A percentile compares a stretch with the other conserved stretches of the same genome.
Conservation (phyloP, 768 basidiomycete species). For the Lentinula guzmanii region DNA sequence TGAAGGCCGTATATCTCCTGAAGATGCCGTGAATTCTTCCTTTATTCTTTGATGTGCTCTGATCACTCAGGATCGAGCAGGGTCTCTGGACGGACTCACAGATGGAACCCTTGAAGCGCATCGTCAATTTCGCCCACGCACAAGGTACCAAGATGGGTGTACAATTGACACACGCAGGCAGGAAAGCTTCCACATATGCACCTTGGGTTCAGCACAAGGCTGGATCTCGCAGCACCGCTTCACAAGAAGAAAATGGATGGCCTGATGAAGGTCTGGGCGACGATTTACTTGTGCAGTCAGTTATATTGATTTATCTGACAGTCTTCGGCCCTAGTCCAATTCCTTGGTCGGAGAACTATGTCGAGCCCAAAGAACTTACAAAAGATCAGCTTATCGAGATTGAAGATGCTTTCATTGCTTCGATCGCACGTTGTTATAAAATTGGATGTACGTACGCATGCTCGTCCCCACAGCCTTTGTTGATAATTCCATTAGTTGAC, state of each 20-base stretch:
- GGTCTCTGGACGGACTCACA: constrained; percentile 77
- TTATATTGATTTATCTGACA: constrained; percentile 15
- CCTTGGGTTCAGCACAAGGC: constrained; percentile 53
- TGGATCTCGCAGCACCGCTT: constrained; percentile 30
- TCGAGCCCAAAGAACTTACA: constrained; percentile 55
- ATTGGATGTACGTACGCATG: constrained; percentile 48
- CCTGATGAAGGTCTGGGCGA: constrained; percentile 45
- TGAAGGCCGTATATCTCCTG: constrained; percentile 71
- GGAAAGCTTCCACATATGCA: constrained; percentile 65
- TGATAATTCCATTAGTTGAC: constrained; percentile 37
- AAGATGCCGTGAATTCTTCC: constrained; percentile 51
- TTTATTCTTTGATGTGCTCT: not conserved
- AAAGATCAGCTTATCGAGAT: constrained; percentile 47
- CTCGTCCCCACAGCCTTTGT: not conserved
- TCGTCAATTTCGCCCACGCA: constrained; percentile 68
- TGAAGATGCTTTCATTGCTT: constrained; percentile 54
- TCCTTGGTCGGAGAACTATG: constrained; percentile 45
- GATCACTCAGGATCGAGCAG: constrained; percentile 17
- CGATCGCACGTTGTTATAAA: constrained; percentile 47
- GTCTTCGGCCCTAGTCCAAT: constrained; percentile 60
- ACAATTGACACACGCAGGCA: constrained; percentile 71
- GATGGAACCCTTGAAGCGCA: constrained; percentile 59
- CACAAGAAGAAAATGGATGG: constrained; percentile 62
- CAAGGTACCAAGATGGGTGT: constrained; percentile 71
- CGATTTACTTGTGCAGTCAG: not conserved